These are phyloP conservation scores for Thymus mandschuricus DNA, from an alignment of 257 asterid species.

Conservation along the genomic window DNA sequence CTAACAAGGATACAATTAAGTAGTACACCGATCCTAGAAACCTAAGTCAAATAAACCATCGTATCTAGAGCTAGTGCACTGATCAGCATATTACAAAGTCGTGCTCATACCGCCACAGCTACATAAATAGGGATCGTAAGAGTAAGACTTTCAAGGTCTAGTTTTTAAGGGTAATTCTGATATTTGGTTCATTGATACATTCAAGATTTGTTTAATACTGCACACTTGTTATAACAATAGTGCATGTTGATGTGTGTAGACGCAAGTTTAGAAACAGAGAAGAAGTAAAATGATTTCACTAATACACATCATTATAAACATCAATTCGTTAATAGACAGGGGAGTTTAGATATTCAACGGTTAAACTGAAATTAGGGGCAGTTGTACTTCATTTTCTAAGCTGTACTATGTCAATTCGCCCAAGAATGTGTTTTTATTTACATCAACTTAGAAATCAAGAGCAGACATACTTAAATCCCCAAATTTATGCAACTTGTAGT, in stretches of 20 bases:
- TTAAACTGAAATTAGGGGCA: not conserved
- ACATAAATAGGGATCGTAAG: not conserved
- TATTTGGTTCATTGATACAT: not conserved
- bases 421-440: not conserved
- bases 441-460: too few species aligned
- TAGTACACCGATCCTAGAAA: not conserved
- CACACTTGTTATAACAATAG: not conserved
- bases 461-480: not conserved
- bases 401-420: not conserved
- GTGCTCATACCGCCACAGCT: not conserved
- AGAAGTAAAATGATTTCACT: not conserved
- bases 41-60: not conserved
- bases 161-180: not conserved
- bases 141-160: not conserved
- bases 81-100: not conserved
- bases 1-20: not conserved
- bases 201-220: slow-evolving; percentile 16
- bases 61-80: not conserved
- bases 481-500: not conserved
- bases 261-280: not conserved
- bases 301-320: too few species aligned
- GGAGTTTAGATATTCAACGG: not conserved
- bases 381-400: not conserved
- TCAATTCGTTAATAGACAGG: not conserved
- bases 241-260: not conserved